Evolutionary conservation across 495 filamentous ascomycete species (phyloP).

Genomic region (Aspergillus bertholletiae): DNA sequence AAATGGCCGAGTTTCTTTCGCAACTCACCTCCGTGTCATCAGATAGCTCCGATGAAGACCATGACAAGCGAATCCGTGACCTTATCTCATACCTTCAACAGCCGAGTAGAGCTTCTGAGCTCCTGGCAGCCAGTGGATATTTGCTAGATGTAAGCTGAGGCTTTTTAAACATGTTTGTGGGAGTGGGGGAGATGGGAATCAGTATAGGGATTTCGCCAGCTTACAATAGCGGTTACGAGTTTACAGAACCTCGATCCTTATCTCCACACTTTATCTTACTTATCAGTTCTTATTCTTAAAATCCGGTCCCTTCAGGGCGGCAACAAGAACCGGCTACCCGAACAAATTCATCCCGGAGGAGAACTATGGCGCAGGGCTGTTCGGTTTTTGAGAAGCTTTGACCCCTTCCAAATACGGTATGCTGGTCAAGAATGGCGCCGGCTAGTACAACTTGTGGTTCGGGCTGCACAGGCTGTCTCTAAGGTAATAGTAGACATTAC

Average conservation of each 20-base stretch:
- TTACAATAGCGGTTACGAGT: constrained; percentile 1
- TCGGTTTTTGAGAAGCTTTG: constrained; percentile 50
- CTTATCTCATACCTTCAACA: constrained; percentile 23
- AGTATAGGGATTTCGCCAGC: not conserved
- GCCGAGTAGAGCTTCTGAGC: constrained; percentile 14
- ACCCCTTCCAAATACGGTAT: constrained; percentile 59
- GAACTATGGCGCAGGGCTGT: constrained; percentile 46
- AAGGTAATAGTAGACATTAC: constrained; percentile 32
- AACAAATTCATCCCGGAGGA: constrained; percentile 27
- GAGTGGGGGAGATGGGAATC: not conserved
- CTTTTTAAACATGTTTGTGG: too few relatives aligned
- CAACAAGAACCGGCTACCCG: constrained; percentile 15
- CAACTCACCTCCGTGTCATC: constrained; percentile 12
- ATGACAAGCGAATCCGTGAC: constrained; percentile 29
- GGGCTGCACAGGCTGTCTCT: constrained; percentile 33
- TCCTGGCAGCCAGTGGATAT: constrained; percentile 11
- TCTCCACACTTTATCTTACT: constrained; percentile 39
- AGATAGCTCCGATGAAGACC: constrained; percentile 15
- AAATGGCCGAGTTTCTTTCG: constrained; percentile 15
- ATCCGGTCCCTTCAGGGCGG: constrained; percentile 25
- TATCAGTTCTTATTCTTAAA: constrained; percentile 35
- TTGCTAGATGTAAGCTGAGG: constrained; percentile 28
- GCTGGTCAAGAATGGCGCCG: constrained; percentile 49
- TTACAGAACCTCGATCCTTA: constrained; percentile 39
- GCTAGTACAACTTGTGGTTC: constrained; percentile 46